Conservation (phyloP, 1,284 basidiomycete genomes). For the Peniophora sp. region DNA sequence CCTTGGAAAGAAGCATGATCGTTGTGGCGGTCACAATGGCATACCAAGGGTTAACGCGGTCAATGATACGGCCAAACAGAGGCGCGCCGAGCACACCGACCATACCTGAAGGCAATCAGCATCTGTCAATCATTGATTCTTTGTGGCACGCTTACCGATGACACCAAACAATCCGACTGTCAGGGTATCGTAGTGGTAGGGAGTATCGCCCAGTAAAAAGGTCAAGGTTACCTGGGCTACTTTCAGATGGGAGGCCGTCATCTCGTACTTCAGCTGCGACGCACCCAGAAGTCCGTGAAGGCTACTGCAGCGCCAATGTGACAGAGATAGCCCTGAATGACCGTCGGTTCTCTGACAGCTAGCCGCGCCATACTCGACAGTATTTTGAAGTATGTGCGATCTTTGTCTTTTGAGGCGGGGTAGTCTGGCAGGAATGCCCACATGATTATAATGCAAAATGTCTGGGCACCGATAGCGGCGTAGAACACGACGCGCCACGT, state of each 20-base stretch:
- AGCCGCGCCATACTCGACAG: constrained; percentile 38
- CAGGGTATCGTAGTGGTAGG: constrained; percentile 21
- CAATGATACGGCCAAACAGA: constrained; percentile 40
- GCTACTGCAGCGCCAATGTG: constrained; percentile 32
- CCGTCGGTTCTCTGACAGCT: constrained; percentile 37
- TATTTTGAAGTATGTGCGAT: constrained; percentile 35
- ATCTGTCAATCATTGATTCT: constrained; percentile 33
- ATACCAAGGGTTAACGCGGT: constrained; percentile 42
- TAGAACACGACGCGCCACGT: constrained; percentile 42
- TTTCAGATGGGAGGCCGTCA: background rate
- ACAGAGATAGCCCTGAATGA: constrained; percentile 37
- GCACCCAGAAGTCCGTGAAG: constrained; percentile 36
- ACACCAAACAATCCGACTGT: constrained; percentile 51
- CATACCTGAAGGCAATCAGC: constrained; percentile 41
- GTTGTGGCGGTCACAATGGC: constrained; percentile 33
- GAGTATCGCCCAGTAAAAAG: background rate
- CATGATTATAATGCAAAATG: constrained; percentile 24
- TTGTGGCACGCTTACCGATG: constrained; percentile 24
- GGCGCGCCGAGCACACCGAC: constrained; percentile 39
- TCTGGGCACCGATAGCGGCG: constrained; percentile 33
- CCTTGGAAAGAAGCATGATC: constrained; percentile 24
- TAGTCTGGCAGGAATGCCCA: constrained; percentile 43
- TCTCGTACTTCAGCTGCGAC: background rate
- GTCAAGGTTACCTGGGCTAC: background rate
- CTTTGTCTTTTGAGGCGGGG: constrained; percentile 35